A percentile compares a stretch with the other conserved stretches of the same genome.
These are phyloP conservation scores for Herpetospermum pedunculosum DNA, from an alignment of 306 rosid species.

Conservation along the genomic window DNA sequence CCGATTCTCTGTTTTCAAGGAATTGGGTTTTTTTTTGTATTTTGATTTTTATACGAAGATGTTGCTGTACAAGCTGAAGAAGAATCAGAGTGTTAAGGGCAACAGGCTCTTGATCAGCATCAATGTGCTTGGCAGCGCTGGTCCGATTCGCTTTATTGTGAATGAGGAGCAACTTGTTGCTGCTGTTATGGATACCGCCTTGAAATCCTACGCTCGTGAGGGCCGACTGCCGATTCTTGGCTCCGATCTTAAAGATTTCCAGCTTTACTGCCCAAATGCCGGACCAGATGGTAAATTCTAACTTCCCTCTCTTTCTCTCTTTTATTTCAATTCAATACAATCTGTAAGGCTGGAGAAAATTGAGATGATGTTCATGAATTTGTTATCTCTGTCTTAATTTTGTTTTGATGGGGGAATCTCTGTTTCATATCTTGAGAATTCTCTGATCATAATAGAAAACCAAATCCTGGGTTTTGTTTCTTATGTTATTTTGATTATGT, in stretches of 20 bases:
- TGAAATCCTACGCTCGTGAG: slow-evolving; percentile 87
- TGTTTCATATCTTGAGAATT: not conserved
- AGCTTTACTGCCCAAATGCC: slow-evolving; percentile 54
- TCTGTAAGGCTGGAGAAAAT: not conserved
- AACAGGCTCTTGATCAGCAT: slow-evolving; percentile 65
- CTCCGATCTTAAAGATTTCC: slow-evolving; percentile 33
- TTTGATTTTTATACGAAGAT: slow-evolving; percentile 20
- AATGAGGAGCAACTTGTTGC: slow-evolving; percentile 57
- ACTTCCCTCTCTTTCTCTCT: not conserved
- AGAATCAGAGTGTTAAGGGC: slow-evolving; percentile 43
- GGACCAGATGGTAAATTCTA: slow-evolving; percentile 55
- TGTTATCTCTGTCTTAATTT: not conserved
- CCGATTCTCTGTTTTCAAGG: not conserved
- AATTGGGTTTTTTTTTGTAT: not conserved
- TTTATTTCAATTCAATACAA: not conserved
- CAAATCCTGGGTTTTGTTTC: not conserved
- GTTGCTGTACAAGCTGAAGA: slow-evolving; percentile 80
- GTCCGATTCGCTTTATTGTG: slow-evolving; percentile 87
- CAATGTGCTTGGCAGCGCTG: slow-evolving; percentile 82
- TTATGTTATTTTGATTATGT: too few relatives aligned
- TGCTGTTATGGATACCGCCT: slow-evolving; percentile 64
- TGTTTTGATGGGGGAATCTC: not conserved
- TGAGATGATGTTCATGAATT: not conserved
- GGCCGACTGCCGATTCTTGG: slow-evolving; percentile 84
- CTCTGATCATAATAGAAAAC: not conserved